Base-by-base conservation (phyloP, 176 grass and related monocot genomes). In the Hsuehochloa calcarea region DNA sequence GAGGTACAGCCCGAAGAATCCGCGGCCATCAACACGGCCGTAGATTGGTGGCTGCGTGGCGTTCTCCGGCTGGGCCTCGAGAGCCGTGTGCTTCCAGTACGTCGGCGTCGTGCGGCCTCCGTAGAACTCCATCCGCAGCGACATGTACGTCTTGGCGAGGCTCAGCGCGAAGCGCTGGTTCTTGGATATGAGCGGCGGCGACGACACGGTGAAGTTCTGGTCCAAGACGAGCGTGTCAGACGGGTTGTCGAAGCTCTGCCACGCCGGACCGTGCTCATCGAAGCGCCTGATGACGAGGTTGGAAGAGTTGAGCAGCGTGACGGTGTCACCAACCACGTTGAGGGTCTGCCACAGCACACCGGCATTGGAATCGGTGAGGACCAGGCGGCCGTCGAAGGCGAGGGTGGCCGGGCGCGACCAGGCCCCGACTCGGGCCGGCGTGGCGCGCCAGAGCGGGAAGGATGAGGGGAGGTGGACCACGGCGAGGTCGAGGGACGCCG, bases 1-100 rank as follows among this genome's bases (percentile, higher is more conserved):
- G 58, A 87, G 72, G 80, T 90, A 94, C 37, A 92, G 74, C 39
- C 92, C 90, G 82, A 90, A 92, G 92, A 94, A 94, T 58, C 92
- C 90, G 19, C 78, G 80, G 17, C 6, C 68, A 81, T 92, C 87
- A 4, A 94, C 12, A 47, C 79, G 41, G 3, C 87, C 90, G 80
- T 94, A 92, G 7, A 94, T 73, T 22, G 70, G 66, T 85, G 86
- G 61, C 66, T 89, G 50, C 27, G 82, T 67, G 34, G 65, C 80
- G n/a, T 84, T 80, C 68, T 79, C 50, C 31, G 68, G 85, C 3
- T 80, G 8, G n/a, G 41, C 80, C 71, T 54, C 40, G 4, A 80
- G 60, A 0, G 87, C 86, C 63, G 81, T 82, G 85, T 88, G 85
- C 85, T 35, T 31, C 93, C 93, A 94, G 77, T 94, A 94, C 75